Evolutionary conservation across 1,139 yeast genomes (phyloP).

Genomic region (Sugiyamaella japonica): DNA sequence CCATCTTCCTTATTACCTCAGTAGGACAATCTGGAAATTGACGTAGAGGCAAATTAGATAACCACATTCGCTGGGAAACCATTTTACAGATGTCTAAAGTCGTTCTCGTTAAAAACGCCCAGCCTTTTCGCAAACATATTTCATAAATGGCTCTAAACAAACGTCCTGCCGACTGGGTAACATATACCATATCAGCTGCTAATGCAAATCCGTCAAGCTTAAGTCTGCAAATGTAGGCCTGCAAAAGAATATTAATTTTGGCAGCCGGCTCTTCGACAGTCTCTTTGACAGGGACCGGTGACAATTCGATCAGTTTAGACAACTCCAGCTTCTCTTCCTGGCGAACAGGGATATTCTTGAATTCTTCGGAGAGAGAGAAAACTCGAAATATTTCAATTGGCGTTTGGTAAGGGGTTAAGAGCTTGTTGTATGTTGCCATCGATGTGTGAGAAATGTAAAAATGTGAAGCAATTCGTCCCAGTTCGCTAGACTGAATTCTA

Average conservation of each 20-base stretch:
- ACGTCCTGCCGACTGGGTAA: constrained; percentile 93
- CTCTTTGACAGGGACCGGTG: constrained; percentile 87
- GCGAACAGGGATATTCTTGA: constrained; percentile 77
- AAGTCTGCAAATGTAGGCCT: constrained; percentile 77
- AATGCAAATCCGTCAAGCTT: constrained; percentile 85
- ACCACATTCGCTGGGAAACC: constrained; percentile 83
- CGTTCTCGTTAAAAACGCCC: constrained; percentile 65
- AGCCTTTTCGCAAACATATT: constrained; percentile 64
- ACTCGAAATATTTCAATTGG: constrained; percentile 75
- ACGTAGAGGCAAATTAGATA: constrained; percentile 79
- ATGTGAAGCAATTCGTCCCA: constrained; percentile 84
- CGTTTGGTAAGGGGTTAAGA: constrained; percentile 62
- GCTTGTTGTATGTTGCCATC: constrained; percentile 58
- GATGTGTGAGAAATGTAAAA: constrained; percentile 80
- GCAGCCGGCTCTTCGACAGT: constrained; percentile 69
- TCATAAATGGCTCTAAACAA: constrained; percentile 83
- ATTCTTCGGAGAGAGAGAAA: constrained; percentile 83
- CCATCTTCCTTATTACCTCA: constrained; percentile 72
- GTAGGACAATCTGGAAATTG: constrained; percentile 71
- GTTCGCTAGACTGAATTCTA: constrained; percentile 58
- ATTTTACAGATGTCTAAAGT: constrained; percentile 71
- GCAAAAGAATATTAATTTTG: constrained; percentile 77
- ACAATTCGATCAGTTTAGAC: constrained; percentile 62
- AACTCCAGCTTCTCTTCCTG: constrained; percentile 86
- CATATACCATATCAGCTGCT: constrained; percentile 89